Conservation (phyloP, 371 early-diverging fungal genomes). For the Mucor plumbeus region DNA sequence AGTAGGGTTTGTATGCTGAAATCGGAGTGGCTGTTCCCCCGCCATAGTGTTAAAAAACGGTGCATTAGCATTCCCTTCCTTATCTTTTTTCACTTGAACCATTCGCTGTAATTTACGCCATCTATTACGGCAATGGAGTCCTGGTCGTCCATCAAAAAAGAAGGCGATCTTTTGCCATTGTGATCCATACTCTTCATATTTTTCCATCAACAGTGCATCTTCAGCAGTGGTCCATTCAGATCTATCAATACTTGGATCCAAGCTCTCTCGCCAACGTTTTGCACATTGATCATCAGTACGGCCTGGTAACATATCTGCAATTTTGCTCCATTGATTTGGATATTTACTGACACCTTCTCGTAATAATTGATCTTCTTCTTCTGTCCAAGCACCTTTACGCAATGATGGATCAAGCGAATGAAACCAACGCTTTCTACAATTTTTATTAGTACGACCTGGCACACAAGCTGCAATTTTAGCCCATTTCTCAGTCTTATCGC, state of each 20-base stretch:
- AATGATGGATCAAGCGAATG: conserved; percentile 80
- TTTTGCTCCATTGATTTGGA: conserved; percentile 80
- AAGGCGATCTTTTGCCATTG: conserved; percentile 85
- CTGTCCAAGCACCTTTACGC: conserved; percentile 82
- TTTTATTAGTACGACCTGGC: conserved; percentile 82
- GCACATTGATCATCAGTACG: conserved; percentile 87
- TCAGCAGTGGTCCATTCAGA: conserved; percentile 82
- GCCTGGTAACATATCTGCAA: conserved; percentile 78
- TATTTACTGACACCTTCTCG: conserved; percentile 69
- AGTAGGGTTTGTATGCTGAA: conserved; percentile 22
- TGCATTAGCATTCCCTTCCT: conserved; percentile 33
- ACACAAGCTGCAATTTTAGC: conserved; percentile 81
- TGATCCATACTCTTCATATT: conserved; percentile 73
- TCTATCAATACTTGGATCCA: conserved; percentile 79
- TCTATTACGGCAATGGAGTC: conserved; percentile 81
- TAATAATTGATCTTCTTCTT: conserved; percentile 75
- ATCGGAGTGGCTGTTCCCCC: conserved; percentile 19
- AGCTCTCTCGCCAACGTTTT: conserved; percentile 81
- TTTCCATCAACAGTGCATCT: conserved; percentile 67
- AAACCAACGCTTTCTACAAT: conserved; percentile 84
- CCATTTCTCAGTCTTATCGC: conserved; percentile 85
- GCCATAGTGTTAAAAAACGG: conserved; percentile 41
- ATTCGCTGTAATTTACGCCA: conserved; percentile 80
- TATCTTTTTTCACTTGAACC: conserved; percentile 58
- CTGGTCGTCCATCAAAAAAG: conserved; percentile 81